These are phyloP conservation scores for Penstemon eatonii DNA, from an alignment of 257 asterid genomes.

Conservation along the genomic window DNA sequence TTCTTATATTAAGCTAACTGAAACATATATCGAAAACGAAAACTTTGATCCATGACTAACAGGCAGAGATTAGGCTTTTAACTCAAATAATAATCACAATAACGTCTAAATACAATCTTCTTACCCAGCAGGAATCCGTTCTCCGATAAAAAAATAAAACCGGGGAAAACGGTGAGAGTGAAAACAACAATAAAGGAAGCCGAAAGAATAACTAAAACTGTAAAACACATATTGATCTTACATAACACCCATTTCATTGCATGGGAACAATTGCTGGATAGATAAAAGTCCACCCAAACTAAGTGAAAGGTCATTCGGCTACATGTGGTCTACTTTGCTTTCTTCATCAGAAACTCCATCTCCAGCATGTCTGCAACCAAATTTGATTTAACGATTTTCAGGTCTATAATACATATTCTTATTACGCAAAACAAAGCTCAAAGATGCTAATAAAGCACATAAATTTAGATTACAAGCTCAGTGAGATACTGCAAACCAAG, in stretches of 20 bases:
- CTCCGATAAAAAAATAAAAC: not conserved
- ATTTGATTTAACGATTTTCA: not conserved
- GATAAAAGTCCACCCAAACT: constrained; percentile 27
- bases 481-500: too few species aligned
- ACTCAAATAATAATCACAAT: constrained; percentile 27
- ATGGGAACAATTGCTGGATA: constrained; percentile 15
- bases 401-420: too few species aligned
- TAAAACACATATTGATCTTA: too few species aligned
- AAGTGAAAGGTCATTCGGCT: constrained; percentile 31
- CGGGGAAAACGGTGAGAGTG: too few species aligned
- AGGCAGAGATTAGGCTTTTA: not conserved
- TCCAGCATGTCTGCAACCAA: constrained; percentile 65
- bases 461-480: too few species aligned
- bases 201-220: too few species aligned
- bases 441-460: too few species aligned
- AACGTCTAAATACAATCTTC: constrained; percentile 32
- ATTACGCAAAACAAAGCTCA: too few species aligned
- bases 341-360: constrained; percentile 62
- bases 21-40: too few species aligned
- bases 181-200: too few species aligned
- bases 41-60: too few species aligned
- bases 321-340: constrained; percentile 51
- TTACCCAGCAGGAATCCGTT: constrained; percentile 25
- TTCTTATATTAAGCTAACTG: too few species aligned
- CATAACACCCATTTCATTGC: constrained; percentile 25